Evolutionary conservation across 495 filamentous ascomycete genomes (phyloP).

Genomic region (Glutinoglossum americanum): DNA sequence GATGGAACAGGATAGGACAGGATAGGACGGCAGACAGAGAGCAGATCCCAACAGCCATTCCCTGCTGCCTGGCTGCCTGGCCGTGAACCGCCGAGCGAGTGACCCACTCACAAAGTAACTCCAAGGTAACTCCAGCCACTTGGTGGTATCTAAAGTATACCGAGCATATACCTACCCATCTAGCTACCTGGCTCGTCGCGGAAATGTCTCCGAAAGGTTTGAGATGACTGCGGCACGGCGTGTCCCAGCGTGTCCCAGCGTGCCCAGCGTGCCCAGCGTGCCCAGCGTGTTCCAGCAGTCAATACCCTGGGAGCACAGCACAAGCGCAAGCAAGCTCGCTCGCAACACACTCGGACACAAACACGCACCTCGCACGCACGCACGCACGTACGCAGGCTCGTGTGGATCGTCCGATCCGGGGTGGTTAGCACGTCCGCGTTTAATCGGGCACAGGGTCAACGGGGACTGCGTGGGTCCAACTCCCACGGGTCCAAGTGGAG

Average conservation of each 20-base stretch:
- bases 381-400: no score
- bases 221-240: background rate
- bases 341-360: background rate
- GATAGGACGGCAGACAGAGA: no score
- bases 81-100: background rate
- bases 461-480: background rate
- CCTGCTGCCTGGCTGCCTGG: background rate
- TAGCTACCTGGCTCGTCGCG: background rate
- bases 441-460: background rate
- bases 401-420: slow-evolving; percentile 1
- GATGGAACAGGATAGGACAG: no score
- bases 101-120: background rate
- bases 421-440: background rate
- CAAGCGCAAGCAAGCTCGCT: background rate
- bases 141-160: no score
- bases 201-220: background rate
- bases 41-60: background rate
- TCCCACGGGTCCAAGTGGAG: no score
- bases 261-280: no score
- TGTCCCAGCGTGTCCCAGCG: no score
- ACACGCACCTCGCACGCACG: no score
- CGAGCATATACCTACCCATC: no score
- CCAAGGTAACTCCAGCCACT: no score
- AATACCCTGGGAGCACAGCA: background rate
- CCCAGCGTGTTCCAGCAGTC: background rate